Evolutionary conservation across 768 basidiomycete species (phyloP).

Genomic region (Cystobasidium ongulense): DNA sequence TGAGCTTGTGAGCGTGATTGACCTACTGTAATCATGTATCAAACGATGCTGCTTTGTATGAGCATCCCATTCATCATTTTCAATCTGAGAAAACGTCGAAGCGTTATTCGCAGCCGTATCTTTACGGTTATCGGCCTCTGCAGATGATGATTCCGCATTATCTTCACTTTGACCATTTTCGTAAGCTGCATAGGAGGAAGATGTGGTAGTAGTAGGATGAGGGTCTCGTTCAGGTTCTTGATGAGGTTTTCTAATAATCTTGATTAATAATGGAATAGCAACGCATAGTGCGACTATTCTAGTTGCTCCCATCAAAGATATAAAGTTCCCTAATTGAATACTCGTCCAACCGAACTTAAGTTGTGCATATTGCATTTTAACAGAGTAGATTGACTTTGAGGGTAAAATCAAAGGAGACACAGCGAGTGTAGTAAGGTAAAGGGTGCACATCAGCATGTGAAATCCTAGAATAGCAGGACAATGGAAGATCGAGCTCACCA

Average conservation of each 20-base stretch:
- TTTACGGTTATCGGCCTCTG: too few relatives aligned
- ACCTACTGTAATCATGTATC: slow-evolving; percentile 22
- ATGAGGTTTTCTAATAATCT: slow-evolving; percentile 29
- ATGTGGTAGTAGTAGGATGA: not conserved
- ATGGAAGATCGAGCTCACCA: not conserved
- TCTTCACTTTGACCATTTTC: not conserved
- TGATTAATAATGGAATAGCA: slow-evolving; percentile 38
- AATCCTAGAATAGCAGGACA: not conserved
- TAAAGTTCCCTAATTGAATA: slow-evolving; percentile 35
- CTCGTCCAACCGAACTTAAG: slow-evolving; percentile 38
- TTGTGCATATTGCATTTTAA: slow-evolving; percentile 38
- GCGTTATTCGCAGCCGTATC: not conserved
- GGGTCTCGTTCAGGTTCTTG: not conserved
- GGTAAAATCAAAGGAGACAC: not conserved
- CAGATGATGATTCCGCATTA: too few relatives aligned
- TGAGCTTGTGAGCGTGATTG: not conserved
- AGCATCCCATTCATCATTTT: slow-evolving; percentile 31
- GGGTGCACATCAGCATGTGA: not conserved
- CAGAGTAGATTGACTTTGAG: slow-evolving; percentile 19
- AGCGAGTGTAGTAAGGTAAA: not conserved
- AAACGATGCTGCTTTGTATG: slow-evolving; percentile 16
- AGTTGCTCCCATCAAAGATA: slow-evolving; percentile 36
- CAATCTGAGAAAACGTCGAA: slow-evolving; percentile 32
- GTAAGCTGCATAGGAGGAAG: not conserved
- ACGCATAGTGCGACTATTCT: slow-evolving; percentile 38